Evolutionary conservation across 2,329 filamentous ascomycete genomes (phyloP), one percentile per base, ranked within the genome.

Genomic region (Aspergillus alliaceus): DNA sequence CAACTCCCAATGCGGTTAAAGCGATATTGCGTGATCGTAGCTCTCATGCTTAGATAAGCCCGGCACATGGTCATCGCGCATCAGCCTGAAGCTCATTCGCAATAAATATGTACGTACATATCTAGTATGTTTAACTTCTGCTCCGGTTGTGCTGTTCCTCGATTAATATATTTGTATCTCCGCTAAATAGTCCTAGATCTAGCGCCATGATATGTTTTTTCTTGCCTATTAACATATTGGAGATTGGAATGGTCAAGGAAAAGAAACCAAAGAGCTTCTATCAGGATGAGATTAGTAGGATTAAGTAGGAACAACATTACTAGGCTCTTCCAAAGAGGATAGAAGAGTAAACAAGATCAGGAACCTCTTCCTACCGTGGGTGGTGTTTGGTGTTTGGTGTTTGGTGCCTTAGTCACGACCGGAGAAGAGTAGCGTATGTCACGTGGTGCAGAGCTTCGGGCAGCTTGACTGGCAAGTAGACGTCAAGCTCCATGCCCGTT

Each of bases 391-490:
- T 40, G 37, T n/a, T n/a, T 11, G 12, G 31, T 29, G 37, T 7
- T 31, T 34, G 31, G 20, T 40, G 37, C 37, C 37, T 40, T 40
- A 44, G 40, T 27, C 40, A 44, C 22, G 7, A 18, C 27, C 14
- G 32, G 5, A n/a, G 8, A 24, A 42, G n/a, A 35, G 31, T 47
- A 54, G 44, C 32, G 11, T 32, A 29, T 37, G 34, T 70, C 70
- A 72, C 70, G 69, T 72, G 70, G 61, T 3, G 3, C 24, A 50
- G 59, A 70, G 69, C 69, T 72, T 62, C 60, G 66, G 64, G 60
- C 62, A 64, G 65, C 60, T 64, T 60, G 61, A 66, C 58, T 61
- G 64, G 54, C 60, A 39, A 53, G 47, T 58, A 53, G 48, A 55
- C 56, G 56, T 58, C 53, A 58, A 58, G 56, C 56, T 56, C 49